A percentile compares a stretch with the other conserved stretches of the same genome.
phyloP scores from a whole-genome alignment of 768 basidiomycete species.

The Tulasnella sp. region DNA sequence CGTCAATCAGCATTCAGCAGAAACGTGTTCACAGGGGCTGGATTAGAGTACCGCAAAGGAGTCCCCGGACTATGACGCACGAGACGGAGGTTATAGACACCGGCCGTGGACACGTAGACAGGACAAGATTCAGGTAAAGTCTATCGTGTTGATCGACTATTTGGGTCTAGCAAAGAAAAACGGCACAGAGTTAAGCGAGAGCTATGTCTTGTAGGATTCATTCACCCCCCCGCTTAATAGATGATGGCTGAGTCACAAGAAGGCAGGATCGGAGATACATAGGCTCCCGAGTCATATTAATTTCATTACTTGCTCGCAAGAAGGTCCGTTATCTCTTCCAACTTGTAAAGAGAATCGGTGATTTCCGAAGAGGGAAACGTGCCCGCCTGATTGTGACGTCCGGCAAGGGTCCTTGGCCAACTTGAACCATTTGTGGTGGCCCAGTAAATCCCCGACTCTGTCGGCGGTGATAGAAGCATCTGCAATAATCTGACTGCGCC shows the following conservation, averaged over 20 bases:
- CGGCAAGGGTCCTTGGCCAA: neutral
- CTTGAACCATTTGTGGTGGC: neutral
- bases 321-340: neutral
- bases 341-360: neutral
- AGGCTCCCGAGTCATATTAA: neutral
- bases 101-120: neutral
- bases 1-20: neutral
- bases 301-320: neutral
- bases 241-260: neutral
- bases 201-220: neutral
- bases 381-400: neutral
- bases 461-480: slow-evolving; percentile 2
- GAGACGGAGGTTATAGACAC: neutral
- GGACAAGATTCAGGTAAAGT: neutral
- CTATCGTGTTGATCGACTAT: neutral
- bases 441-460: neutral
- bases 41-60: neutral
- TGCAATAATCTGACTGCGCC: neutral
- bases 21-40: neutral
- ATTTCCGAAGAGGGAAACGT: slow-evolving; percentile 11
- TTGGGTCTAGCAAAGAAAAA: neutral
- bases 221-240: neutral
- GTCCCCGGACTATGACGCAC: neutral
- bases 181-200: slow-evolving; percentile 3
- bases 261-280: neutral